A percentile compares a stretch with the other conserved stretches of the same genome.
Conservation (phyloP, 106 monocot genomes). For the Cymbidium sinense region DNA sequence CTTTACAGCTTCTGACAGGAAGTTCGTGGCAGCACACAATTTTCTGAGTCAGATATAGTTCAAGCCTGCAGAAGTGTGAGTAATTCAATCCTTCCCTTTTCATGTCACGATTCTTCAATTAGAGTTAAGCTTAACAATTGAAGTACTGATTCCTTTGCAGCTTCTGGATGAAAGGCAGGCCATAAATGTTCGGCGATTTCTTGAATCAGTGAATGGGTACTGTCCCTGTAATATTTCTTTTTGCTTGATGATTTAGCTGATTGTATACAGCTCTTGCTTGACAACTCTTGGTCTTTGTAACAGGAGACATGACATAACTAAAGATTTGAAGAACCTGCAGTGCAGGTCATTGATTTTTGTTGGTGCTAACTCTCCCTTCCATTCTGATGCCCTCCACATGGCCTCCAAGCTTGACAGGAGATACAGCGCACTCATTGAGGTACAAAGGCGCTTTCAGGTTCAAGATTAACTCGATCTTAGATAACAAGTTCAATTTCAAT, state of each 20-base stretch:
- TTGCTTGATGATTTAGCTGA: not conserved
- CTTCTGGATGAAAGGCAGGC: constrained; percentile 51
- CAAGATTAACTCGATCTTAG: too few relatives aligned
- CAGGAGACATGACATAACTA: constrained; percentile 67
- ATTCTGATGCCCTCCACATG: constrained; percentile 70
- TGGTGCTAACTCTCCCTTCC: constrained; percentile 63
- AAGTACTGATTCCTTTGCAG: constrained; percentile 21
- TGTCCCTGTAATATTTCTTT: not conserved
- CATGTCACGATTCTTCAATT: not conserved
- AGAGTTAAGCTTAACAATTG: not conserved
- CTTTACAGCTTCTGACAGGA: constrained; percentile 26
- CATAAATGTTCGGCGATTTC: constrained; percentile 50
- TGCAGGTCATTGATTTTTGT: constrained; percentile 69
- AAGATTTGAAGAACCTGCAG: constrained; percentile 36
- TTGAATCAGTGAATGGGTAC: constrained; percentile 66
- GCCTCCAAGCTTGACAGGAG: constrained; percentile 57
- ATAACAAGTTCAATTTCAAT: too few relatives aligned
- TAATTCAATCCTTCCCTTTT: not conserved
- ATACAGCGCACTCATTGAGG: constrained; percentile 75
- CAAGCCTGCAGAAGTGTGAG: constrained; percentile 75
- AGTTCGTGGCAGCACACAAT: constrained; percentile 45
- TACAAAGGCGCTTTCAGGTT: not conserved
- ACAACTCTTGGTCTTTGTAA: not conserved
- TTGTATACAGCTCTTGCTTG: not conserved
- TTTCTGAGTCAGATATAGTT: constrained; percentile 58